Evolutionary conservation across 1,284 basidiomycete species (phyloP), one percentile per base, ranked within the genome.

Genomic region (Pascua sp.): DNA sequence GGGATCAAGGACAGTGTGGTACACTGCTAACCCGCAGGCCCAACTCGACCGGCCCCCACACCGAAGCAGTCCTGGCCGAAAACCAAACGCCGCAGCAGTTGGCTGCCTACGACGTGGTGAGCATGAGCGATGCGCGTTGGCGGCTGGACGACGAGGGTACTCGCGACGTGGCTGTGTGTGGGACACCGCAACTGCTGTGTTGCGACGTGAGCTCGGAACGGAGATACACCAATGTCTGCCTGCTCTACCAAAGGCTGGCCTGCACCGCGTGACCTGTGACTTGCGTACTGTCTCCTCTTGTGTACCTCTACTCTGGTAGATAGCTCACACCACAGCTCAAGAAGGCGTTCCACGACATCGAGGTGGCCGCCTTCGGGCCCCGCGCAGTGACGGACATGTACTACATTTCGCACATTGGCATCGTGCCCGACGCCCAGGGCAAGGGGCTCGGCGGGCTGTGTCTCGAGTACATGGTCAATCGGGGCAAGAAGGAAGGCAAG

Each of bases 351-450:
- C 43, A 49, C 18, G 51, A 53, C 39, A 37, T 61, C 37, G 56
- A 56, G 43, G 41, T 39, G 32, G 40, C 38, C 15, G 55, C 59
- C 12, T 57, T 57, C 41, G 55, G 55, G 15, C 42, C 46, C 1
- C 40, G 42, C 18, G 43, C 50, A 42, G 46, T 61, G 37, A 61
- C 59, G 8, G 43, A 54, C 49, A 55, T 45, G 16, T 55, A 45
- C 43, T 61, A 57, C 56, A 45, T 61, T 49, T 54, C 52, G 32
- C 55, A 61, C 50, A 24, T 61, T 5, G 52, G 49, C 32, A 45
- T 51, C 2, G n/a, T 18, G 37, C 52, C 49, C 8, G 32, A 15
- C 1, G 42, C 32, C 49, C 51, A 56, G 47, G 46, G 55, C 16
- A 37, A 43, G 42, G 59, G 59, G 1, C 39, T 57, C 32, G 59